Base-by-base conservation (phyloP, 129 eudicot genomes). In the Tagetes erecta region DNA sequence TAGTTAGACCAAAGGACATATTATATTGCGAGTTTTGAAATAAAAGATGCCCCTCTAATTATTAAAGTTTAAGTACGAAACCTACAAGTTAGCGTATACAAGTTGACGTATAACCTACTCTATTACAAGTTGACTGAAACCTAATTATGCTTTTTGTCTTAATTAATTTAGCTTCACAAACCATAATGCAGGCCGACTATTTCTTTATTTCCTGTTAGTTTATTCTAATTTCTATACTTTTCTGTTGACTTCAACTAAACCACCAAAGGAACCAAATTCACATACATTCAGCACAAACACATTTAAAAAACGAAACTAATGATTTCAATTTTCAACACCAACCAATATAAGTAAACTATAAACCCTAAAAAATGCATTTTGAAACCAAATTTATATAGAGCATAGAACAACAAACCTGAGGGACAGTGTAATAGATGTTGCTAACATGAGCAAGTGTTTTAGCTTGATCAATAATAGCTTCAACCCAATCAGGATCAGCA, bases 401-500 rank as follows among this genome's bases (percentile, higher is more conserved):
- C 27, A 20, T 20, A 20, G 27, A 20, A 20, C 3, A 55, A 35
- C 5, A 4, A 44, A 92, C 97, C 97, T 87, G 96, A 2, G 96
- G 98, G 41, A 87, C 36, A 13, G 98, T 11, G 75, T 84, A 80
- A 70, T 75, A 90, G 4, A 84, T 37, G 55, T 88, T 91, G 92
- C 97, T 84, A 45, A 88, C 92, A 77, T 88, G 97, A 3, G 95
- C 70, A 12, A 91, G 84, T 8, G 46, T 31, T 5, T 64, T 76
- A 39, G 90, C 95, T 47, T 88, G 95, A 73, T 84, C 70, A 0
- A 85, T 78, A 5, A 93, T 77, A 0, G 96, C 97, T 6, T 38
- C 45, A 14, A 88, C 44, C 98, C 95, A 93, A 78, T 90, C 92
- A 13, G 95, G 84, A 78, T 93, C 97, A 31, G 86, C 87, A 83